Percentiles rank a stretch among this genome's conserved stretches.
Evolutionary conservation across 192 early-diverging fungal genomes (phyloP).

Genomic region (Ambispora gerdemannii): DNA sequence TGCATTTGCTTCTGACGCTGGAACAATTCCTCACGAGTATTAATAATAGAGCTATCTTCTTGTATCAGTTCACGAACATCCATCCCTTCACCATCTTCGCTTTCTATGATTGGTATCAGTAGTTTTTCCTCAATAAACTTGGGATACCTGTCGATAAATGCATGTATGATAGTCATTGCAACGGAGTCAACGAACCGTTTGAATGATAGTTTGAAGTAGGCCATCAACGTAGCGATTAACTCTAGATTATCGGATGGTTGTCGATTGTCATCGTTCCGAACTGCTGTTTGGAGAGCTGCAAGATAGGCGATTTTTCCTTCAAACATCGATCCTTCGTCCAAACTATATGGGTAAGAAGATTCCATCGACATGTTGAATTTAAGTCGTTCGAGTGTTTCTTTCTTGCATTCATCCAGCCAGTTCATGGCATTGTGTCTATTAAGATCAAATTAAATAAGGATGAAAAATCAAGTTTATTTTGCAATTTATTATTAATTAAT

Average conservation of each 20-base stretch:
- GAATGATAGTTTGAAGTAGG: background rate
- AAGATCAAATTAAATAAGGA: background rate
- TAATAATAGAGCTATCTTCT: background rate
- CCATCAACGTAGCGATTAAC: background rate
- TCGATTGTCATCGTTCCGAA: background rate
- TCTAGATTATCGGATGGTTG: background rate
- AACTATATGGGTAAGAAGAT: background rate
- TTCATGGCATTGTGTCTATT: background rate
- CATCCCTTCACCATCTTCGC: no score
- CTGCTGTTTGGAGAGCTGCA: background rate
- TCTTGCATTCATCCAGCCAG: slow-evolving; percentile 10
- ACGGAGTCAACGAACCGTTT: background rate
- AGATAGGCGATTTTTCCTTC: background rate
- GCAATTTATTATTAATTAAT: background rate
- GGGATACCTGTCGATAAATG: background rate
- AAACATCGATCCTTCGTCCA: background rate
- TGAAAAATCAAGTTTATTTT: background rate
- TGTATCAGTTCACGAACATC: background rate
- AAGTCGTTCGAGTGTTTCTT: background rate
- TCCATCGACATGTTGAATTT: background rate
- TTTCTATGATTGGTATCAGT: background rate
- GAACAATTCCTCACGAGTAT: background rate
- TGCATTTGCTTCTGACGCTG: background rate
- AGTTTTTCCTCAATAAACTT: background rate
- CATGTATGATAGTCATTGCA: background rate